Conservation (phyloP, 2,329 filamentous ascomycete species). For the Trichoderma breve region DNA sequence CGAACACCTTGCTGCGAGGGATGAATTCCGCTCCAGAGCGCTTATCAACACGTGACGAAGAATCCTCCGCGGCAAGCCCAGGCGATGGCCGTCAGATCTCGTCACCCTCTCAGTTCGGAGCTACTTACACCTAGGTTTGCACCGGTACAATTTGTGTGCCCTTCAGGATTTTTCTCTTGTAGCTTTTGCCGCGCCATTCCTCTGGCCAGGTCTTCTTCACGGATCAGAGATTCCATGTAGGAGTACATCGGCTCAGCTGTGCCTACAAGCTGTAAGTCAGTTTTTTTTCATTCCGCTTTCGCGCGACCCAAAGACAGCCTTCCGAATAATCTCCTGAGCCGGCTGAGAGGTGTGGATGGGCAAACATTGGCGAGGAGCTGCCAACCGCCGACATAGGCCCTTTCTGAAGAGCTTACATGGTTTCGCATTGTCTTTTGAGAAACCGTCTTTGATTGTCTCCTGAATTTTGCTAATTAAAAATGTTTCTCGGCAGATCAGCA, state of each 20-base stretch:
- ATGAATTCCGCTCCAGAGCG: constrained; percentile 3
- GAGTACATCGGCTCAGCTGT: constrained; percentile 32
- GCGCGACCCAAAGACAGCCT: constrained; percentile 25
- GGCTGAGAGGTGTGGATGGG: background rate
- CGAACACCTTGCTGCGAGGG: background rate
- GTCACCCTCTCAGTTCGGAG: constrained; percentile 37
- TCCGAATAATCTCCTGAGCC: constrained; percentile 15
- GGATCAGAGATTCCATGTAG: constrained; percentile 37
- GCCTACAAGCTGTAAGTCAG: constrained; percentile 37
- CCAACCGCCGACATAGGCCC: background rate
- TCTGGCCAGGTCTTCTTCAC: background rate
- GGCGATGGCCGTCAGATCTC: constrained; percentile 34
- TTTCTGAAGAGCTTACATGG: background rate
- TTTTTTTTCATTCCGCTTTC: constrained; percentile 22
- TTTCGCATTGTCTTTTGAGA: background rate
- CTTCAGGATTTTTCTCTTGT: constrained; percentile 1
- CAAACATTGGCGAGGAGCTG: background rate
- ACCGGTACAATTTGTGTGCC: constrained; percentile 25
- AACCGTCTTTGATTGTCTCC: background rate
- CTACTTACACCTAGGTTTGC: constrained; percentile 36
- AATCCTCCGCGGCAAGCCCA: constrained; percentile 30
- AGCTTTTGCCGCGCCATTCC: background rate
- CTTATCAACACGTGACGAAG: constrained; percentile 39
- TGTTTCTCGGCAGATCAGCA: constrained; percentile 30
- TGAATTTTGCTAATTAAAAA: constrained; percentile 11